Evolutionary conservation across 2,329 filamentous ascomycete species (phyloP), one percentile per base, ranked within the genome.

Genomic region (Sporothrix protearum): DNA sequence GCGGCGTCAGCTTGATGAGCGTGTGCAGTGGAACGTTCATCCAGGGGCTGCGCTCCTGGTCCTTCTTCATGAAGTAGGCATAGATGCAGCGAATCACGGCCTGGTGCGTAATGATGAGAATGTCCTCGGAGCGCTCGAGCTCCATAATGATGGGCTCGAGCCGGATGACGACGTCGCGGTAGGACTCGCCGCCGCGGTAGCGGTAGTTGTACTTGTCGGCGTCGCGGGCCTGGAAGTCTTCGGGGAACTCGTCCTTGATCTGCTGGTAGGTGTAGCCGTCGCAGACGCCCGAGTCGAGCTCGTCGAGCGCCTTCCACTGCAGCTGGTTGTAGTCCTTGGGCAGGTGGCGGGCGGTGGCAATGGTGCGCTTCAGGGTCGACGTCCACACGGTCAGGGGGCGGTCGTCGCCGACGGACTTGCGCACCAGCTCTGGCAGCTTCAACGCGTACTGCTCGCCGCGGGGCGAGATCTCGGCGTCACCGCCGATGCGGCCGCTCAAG

Each of bases 131-230:
- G 74, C 96, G 89, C 81, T 99, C 96, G 69, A 99, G 86, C 80
- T 99, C 96, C 96, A 99, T 99, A 82, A 99, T 99, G 82, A 99
- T 99, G 74, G 96, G 96, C 79, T 99, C 96, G 0, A 99, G 89
- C 0, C 96, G 93, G 77, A 97, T 98, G 53, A 99, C 96, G 0
- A 99, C 95, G 78, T 99, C 96, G 71, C 95, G 92, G 81, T 99
- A 91, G 73, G 92, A 96, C 83, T 99, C 96, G 70, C 96, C 96
- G 74, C 96, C 96, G 5, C 96, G 91, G 82, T 99, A 99, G 71
- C 96, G 93, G 83, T 99, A 99, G 84, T 99, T 98, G 88, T 98
- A 98, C 82, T 99, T 99, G 85, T 99, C 96, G 76, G 97, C 93
- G 80, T 99, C 96, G 74, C 96, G 93, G 45, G 95, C 94, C 67